Conservation (phyloP, 768 basidiomycete genomes). For the Coprinopsis sp. region DNA sequence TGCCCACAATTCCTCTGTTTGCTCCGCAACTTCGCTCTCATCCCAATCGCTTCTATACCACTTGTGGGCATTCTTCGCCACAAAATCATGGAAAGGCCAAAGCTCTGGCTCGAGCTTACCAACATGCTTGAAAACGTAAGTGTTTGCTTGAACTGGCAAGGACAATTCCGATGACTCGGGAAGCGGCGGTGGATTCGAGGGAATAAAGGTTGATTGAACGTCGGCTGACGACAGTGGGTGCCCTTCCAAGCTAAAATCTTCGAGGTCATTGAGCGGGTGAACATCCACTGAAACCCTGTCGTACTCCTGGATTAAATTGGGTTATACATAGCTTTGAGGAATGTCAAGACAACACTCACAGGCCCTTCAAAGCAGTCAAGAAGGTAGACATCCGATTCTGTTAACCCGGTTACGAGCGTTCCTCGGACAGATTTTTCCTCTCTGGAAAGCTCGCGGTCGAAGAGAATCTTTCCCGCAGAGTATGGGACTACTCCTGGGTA, state of each 20-base stretch:
- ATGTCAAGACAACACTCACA: slow-evolving; percentile 31
- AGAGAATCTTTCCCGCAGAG: slow-evolving; percentile 40
- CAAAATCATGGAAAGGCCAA: slow-evolving; percentile 84
- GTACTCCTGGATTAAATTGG: slow-evolving; percentile 60
- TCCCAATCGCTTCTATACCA: slow-evolving; percentile 41
- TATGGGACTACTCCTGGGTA: slow-evolving; percentile 82
- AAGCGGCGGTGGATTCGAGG: slow-evolving; percentile 38
- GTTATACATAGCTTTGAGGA: slow-evolving; percentile 14
- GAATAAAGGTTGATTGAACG: slow-evolving; percentile 28
- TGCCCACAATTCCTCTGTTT: not conserved
- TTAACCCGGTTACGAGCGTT: slow-evolving; percentile 72
- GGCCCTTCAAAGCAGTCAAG: slow-evolving; percentile 83
- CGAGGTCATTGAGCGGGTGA: slow-evolving; percentile 48
- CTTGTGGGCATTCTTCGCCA: slow-evolving; percentile 68
- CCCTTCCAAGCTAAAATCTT: slow-evolving; percentile 8
- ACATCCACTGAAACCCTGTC: slow-evolving; percentile 47
- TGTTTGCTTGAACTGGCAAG: slow-evolving; percentile 44
- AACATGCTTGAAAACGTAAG: slow-evolving; percentile 65
- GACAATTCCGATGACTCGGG: slow-evolving; percentile 30
- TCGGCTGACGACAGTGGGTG: slow-evolving; percentile 19
- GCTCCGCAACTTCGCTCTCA: not conserved
- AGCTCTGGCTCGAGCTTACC: slow-evolving; percentile 47
- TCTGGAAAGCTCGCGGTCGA: slow-evolving; percentile 34
- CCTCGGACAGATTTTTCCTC: slow-evolving; percentile 77
- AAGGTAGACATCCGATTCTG: slow-evolving; percentile 50